Evolutionary conservation across 2,329 filamentous ascomycete genomes (phyloP).

Genomic region (Fusarium concolor): DNA sequence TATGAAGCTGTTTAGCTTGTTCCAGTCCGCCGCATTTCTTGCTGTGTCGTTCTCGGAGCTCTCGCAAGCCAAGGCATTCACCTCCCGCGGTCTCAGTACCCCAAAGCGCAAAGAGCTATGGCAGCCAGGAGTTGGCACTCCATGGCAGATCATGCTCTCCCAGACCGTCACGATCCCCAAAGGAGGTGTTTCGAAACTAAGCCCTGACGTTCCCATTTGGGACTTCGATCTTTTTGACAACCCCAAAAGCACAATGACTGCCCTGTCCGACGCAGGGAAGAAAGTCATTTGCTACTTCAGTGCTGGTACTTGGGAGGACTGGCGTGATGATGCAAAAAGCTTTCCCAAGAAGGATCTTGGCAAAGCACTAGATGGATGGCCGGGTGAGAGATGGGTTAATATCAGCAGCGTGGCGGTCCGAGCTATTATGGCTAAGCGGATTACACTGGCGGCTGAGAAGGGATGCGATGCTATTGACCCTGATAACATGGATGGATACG

Average conservation of each 20-base stretch:
- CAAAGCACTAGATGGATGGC: constrained; percentile 70
- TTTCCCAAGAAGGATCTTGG: constrained; percentile 70
- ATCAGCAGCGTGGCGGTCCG: constrained; percentile 67
- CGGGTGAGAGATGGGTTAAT: constrained; percentile 74
- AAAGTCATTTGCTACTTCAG: constrained; percentile 81
- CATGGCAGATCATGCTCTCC: constrained; percentile 71
- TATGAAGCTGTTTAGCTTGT: not conserved
- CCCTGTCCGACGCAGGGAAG: constrained; percentile 66
- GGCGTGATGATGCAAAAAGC: constrained; percentile 65
- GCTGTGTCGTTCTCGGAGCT: not conserved
- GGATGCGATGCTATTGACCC: constrained; percentile 77
- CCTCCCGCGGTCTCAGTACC: not conserved
- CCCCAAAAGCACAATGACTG: constrained; percentile 54
- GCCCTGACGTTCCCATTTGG: constrained; percentile 61
- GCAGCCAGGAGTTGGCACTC: constrained; percentile 62
- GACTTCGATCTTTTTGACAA: constrained; percentile 67
- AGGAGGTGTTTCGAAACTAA: constrained; percentile 43
- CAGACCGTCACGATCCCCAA: constrained; percentile 53
- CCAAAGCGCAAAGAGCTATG: constrained; percentile 49
- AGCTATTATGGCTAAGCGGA: constrained; percentile 70
- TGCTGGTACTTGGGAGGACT: constrained; percentile 74
- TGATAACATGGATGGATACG: constrained; percentile 76
- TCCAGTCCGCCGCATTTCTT: not conserved
- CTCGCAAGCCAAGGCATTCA: fast-evolving
- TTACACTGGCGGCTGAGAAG: constrained; percentile 68